Evolutionary conservation across 352 stramenopile species (phyloP).

Genomic region (Phytophthora sojae): DNA sequence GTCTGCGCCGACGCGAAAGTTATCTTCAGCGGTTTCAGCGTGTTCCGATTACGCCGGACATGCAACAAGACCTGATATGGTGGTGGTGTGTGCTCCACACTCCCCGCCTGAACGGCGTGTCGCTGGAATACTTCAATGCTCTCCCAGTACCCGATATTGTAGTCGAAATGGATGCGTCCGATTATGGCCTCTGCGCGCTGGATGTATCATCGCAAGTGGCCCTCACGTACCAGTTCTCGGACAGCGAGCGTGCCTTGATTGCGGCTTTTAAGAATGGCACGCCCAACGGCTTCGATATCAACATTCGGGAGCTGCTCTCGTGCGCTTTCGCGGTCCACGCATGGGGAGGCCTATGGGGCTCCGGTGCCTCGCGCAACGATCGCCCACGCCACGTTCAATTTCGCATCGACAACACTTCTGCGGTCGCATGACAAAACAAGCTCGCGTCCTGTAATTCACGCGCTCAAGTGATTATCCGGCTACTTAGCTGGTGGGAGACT

Average conservation of each 20-base stretch:
- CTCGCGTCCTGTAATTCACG: no score
- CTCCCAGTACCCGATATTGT: constrained; percentile 16
- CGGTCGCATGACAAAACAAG: neutral
- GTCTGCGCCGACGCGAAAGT: no score
- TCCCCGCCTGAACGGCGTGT: neutral
- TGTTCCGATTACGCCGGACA: no score
- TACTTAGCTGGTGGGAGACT: no score
- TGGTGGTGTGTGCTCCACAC: no score
- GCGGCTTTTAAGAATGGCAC: neutral
- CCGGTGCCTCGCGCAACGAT: neutral
- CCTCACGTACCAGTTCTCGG: constrained; percentile 3
- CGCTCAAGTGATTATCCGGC: no score
- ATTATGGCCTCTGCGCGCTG: constrained; percentile 19
- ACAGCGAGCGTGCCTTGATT: neutral
- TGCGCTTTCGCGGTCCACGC: neutral
- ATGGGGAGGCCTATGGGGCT: neutral
- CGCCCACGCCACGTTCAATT: neutral
- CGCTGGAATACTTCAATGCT: constrained; percentile 12
- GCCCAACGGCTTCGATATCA: constrained; percentile 29
- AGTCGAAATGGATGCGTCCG: constrained; percentile 21
- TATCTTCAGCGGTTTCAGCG: no score
- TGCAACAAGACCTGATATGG: no score
- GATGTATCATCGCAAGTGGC: neutral
- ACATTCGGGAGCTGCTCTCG: constrained; percentile 15
- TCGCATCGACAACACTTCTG: neutral